phyloP scores from a whole-genome alignment of 2,329 filamentous ascomycete species.

The Didymella glomerata region DNA sequence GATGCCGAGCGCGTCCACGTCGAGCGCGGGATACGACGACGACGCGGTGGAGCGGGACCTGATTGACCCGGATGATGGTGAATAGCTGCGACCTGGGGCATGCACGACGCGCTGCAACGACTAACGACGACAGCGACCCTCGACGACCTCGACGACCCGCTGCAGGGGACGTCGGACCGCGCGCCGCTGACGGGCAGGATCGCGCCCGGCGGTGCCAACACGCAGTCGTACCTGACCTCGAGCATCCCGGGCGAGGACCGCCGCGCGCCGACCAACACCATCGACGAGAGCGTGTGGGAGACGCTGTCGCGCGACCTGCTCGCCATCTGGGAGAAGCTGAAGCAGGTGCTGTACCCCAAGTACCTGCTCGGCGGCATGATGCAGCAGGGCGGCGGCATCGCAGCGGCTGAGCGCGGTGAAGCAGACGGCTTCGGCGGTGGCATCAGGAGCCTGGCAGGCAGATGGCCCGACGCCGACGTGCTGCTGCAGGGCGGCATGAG shows the following conservation, averaged over 20 bases:
- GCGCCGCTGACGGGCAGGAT: conserved; percentile 88
- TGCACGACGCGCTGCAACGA: conserved; percentile 17
- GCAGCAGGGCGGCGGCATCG: conserved; percentile 65
- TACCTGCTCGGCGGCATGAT: conserved; percentile 81
- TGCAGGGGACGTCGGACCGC: conserved; percentile 73
- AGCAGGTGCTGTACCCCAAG: conserved; percentile 94
- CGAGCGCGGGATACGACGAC: conserved; percentile 55
- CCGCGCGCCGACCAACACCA: conserved; percentile 86
- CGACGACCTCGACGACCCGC: conserved; percentile 91
- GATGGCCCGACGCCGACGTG: conserved; percentile 73
- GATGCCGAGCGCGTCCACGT: conserved; percentile 53
- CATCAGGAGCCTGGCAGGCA: conserved; percentile 64
- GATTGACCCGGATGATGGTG: conserved; percentile 63
- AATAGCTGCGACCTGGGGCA: no score
- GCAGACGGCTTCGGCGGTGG: conserved; percentile 54
- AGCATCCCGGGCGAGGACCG: conserved; percentile 93
- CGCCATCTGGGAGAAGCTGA: conserved; percentile 97
- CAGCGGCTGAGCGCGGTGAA: conserved; percentile 66
- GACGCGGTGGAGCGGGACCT: conserved; percentile 60
- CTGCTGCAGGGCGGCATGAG: conserved; percentile 78
- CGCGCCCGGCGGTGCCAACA: conserved; percentile 62
- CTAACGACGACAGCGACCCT: conserved; percentile 70
- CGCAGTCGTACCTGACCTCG: conserved; percentile 85
- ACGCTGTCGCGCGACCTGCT: conserved; percentile 91
- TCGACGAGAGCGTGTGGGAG: conserved; percentile 97